phyloP scores from a whole-genome alignment of 257 asterid species.

The Ligustrum vulgare region DNA sequence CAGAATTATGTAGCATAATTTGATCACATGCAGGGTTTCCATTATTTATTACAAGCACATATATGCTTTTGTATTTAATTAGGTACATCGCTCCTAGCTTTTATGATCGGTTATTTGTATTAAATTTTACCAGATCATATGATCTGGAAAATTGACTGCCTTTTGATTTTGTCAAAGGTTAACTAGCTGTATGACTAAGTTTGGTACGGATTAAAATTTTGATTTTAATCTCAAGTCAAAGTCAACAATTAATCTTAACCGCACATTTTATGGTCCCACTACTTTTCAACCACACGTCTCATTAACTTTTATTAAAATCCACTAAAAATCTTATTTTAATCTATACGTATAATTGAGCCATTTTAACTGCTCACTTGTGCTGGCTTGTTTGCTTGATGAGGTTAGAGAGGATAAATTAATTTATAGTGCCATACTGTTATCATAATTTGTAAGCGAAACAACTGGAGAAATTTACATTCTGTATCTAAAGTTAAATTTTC shows the following conservation, averaged over 20 bases:
- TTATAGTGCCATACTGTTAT: background rate
- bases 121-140: slow-evolving; percentile 26
- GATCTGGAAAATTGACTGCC: slow-evolving; percentile 18
- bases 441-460: background rate
- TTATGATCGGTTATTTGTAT: slow-evolving; percentile 40
- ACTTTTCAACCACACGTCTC: no score
- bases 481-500: slow-evolving; percentile 30
- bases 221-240: no score
- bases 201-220: no score
- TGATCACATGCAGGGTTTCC: background rate
- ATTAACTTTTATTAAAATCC: no score
- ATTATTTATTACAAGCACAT: background rate
- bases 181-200: background rate
- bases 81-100: slow-evolving; percentile 27
- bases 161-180: background rate
- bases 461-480: slow-evolving; percentile 30
- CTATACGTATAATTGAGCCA: slow-evolving; percentile 19
- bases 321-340: no score
- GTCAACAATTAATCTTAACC: no score
- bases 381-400: slow-evolving; percentile 24
- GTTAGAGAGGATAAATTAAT: slow-evolving; percentile 17
- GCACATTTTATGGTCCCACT: no score
- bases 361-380: slow-evolving; percentile 41
- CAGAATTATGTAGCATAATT: background rate
- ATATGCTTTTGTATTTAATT: background rate